These are phyloP conservation scores for Yamadazyma jaroonii DNA, from an alignment of 1,139 yeast genomes.

Conservation along the genomic window DNA sequence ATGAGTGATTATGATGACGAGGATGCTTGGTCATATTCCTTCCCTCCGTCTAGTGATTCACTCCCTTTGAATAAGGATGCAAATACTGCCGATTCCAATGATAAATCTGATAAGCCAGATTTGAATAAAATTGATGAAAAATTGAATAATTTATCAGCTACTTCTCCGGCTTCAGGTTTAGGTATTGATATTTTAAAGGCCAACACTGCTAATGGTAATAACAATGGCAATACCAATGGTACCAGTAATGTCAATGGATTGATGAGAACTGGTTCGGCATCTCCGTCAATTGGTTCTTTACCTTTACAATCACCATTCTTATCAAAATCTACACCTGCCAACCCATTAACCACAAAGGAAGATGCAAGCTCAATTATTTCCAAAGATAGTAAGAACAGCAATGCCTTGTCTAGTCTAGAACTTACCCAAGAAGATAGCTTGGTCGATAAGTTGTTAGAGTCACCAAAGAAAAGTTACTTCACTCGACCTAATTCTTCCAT, in stretches of 20 bases:
- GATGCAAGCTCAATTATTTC: conserved; percentile 47
- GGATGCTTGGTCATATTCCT: conserved; percentile 46
- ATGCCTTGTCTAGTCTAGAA: conserved; percentile 12
- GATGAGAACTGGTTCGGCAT: conserved; percentile 1
- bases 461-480: conserved; percentile 8
- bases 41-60: conserved; percentile 40
- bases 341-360: conserved; percentile 56
- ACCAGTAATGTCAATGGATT: neutral
- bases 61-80: conserved; percentile 7
- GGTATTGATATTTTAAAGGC: neutral
- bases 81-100: neutral
- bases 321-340: conserved; percentile 52
- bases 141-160: neutral
- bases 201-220: neutral
- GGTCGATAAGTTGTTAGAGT: conserved; percentile 15
- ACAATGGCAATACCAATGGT: neutral
- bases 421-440: conserved; percentile 9
- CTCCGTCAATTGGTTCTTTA: conserved; percentile 14
- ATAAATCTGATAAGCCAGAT: neutral
- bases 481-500: conserved; percentile 7
- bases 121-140: neutral
- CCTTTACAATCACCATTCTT: conserved; percentile 37
- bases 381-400: conserved; percentile 22
- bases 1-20: conserved; percentile 18
- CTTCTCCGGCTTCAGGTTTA: neutral